A percentile compares a stretch with the other conserved stretches of the same genome.
These are phyloP conservation scores for Amoeboaphelidium protococcarum DNA, from an alignment of 371 early-diverging fungal genomes.

Conservation along the genomic window DNA sequence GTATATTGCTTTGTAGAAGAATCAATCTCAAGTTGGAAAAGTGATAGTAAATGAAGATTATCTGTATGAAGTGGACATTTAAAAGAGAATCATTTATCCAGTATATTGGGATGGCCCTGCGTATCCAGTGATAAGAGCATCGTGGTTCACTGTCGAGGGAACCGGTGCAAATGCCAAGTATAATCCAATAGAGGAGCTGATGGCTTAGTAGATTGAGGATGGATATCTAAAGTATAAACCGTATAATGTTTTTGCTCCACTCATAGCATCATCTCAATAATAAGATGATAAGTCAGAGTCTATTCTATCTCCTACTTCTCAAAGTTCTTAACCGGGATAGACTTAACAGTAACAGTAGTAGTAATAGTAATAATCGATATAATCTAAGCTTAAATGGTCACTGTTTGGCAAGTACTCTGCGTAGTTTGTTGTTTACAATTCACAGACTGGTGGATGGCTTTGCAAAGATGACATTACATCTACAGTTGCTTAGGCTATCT, in stretches of 20 bases:
- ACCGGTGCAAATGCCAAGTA: neutral
- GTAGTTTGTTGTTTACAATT: neutral
- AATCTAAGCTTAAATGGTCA: neutral
- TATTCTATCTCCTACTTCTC: neutral
- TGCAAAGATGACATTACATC: neutral
- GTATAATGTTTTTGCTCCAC: neutral
- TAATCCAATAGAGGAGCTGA: neutral
- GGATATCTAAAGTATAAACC: neutral
- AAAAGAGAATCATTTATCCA: neutral
- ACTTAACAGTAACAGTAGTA: too few relatives aligned
- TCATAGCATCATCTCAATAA: neutral
- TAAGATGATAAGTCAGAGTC: neutral
- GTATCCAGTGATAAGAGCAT: neutral
- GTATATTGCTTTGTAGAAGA: neutral
- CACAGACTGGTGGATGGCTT: neutral
- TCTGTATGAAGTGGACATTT: neutral
- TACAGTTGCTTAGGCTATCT: neutral
- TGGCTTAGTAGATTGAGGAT: neutral
- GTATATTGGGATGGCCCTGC: neutral
- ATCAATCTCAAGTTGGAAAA: neutral
- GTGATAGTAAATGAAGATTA: neutral
- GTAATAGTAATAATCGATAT: too few relatives aligned
- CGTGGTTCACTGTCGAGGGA: neutral
- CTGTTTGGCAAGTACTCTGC: neutral
- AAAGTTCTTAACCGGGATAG: neutral